Base-by-base conservation (phyloP, 495 filamentous ascomycete species). In the Trichocladium uniseriatum region DNA sequence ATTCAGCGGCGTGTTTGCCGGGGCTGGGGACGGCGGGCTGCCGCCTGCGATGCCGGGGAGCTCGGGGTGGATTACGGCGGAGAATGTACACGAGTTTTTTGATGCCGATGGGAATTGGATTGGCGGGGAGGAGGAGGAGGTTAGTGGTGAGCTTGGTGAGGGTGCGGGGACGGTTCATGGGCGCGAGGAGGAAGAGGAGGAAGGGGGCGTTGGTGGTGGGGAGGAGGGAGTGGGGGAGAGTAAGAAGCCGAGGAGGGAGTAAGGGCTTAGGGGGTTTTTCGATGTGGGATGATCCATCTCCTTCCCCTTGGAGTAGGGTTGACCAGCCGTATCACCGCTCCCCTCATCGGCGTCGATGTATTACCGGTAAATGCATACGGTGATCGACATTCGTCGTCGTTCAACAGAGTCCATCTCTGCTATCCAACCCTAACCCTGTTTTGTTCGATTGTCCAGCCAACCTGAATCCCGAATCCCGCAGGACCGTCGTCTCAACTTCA, bases 21-120 rank as follows among this genome's bases (percentile, higher is more conserved):
- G 70, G 20, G 60, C 59, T 20, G 49, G 48, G 29, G 68, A 72
- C 52, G 78, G 79, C 5, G 79, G 76, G 32, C 56, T 91, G 28
- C 86, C 86, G 35, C 82, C 85, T 11, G 81, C 86, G 4, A 76
- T 92, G 63, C 86, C 86, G 1, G 89, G 91, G 10, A 91, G 88
- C 59, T 81, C 79, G 0, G 89, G 89, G 2, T 98, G 92, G 92
- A 96, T 98, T 54, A 98, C 92, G 15, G 84, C 89, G 13, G 92
- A 96, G 45, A 98, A 98, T 66, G 86, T 95, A 62, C 75, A 83
- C 43, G 79, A 95, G 58, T 95, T 65, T 44, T 79, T 79, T 53
- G 73, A 79, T 43, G 71, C 55, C 16, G 69, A 78, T 0, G 76
- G 76, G 5, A 78, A 78, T 34, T 79, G 72, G 72, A 76, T 77